A percentile compares a stretch with the other conserved stretches of the same genome.
Conservation (phyloP, 352 stramenopile species). For the Pythium diclinum region DNA sequence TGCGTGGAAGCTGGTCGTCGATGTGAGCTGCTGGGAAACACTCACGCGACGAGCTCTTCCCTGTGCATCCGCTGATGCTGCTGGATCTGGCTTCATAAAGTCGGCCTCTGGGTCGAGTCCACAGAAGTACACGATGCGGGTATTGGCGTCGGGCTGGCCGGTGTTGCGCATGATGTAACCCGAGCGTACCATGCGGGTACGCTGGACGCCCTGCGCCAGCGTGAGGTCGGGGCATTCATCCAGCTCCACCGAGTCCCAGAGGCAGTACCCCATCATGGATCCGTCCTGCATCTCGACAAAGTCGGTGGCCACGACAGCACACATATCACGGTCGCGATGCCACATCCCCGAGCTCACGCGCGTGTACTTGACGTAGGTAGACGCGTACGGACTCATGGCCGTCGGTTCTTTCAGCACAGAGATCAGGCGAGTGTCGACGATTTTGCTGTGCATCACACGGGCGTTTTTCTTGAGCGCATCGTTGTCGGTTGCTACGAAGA, state of each 20-base stretch:
- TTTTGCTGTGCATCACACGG: slow-evolving; percentile 42
- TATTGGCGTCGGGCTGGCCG: slow-evolving; percentile 23
- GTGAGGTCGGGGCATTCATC: slow-evolving; percentile 22
- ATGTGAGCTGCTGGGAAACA: slow-evolving; percentile 11
- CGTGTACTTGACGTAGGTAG: slow-evolving; percentile 41
- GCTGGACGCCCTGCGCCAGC: slow-evolving; percentile 25
- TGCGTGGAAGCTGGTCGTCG: slow-evolving; percentile 10
- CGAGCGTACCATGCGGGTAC: slow-evolving; percentile 21
- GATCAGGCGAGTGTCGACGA: slow-evolving; percentile 41
- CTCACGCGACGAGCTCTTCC: slow-evolving; percentile 3
- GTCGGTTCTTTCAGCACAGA: slow-evolving; percentile 27
- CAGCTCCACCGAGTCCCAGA: slow-evolving; percentile 26
- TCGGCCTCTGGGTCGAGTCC: slow-evolving; percentile 13
- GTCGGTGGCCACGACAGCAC: slow-evolving; percentile 19
- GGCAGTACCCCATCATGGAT: slow-evolving; percentile 24
- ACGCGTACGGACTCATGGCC: slow-evolving; percentile 34
- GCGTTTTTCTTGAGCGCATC: slow-evolving; percentile 35
- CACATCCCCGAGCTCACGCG: slow-evolving; percentile 15
- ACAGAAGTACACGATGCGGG: slow-evolving; percentile 23
- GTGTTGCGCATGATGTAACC: slow-evolving; percentile 33
- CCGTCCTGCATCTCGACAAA: slow-evolving; percentile 15
- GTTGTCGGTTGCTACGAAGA: slow-evolving; percentile 41
- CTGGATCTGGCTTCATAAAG: slow-evolving; percentile 1
- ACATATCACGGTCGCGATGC: slow-evolving; percentile 32
- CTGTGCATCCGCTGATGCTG: slow-evolving; percentile 2